phyloP scores from a whole-genome alignment of 148 eudicot species.

The Camellia granthamiana region DNA sequence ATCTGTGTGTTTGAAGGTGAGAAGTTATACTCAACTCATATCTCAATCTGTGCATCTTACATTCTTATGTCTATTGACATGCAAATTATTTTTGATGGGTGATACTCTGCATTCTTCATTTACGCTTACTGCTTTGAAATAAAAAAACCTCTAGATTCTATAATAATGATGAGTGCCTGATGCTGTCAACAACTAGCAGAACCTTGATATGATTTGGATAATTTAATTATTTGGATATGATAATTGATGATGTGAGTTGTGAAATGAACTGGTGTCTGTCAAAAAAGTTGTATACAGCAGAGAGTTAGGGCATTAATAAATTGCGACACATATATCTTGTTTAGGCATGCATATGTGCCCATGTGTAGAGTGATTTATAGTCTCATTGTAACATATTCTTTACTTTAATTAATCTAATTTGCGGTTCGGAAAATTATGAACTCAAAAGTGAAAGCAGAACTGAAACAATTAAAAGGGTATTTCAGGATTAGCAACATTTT shows the following conservation, averaged over 20 bases:
- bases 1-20: slow-evolving; percentile 54
- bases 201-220: neutral
- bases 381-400: neutral
- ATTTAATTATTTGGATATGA: neutral
- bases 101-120: neutral
- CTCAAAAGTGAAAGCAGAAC: neutral
- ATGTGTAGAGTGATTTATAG: neutral
- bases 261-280: neutral
- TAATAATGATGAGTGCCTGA: neutral
- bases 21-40: slow-evolving; percentile 11
- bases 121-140: neutral
- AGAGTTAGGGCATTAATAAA: neutral
- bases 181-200: neutral
- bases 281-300: neutral
- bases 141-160: neutral
- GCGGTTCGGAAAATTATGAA: neutral
- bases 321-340: neutral
- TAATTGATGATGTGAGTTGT: neutral
- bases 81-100: neutral
- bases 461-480: neutral
- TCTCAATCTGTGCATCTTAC: neutral
- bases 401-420: neutral
- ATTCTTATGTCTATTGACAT: neutral
- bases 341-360: neutral
- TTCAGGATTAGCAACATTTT: neutral